Evolutionary conservation across 2,329 filamentous ascomycete genomes (phyloP).

Genomic region (Sporothrix globosa): DNA sequence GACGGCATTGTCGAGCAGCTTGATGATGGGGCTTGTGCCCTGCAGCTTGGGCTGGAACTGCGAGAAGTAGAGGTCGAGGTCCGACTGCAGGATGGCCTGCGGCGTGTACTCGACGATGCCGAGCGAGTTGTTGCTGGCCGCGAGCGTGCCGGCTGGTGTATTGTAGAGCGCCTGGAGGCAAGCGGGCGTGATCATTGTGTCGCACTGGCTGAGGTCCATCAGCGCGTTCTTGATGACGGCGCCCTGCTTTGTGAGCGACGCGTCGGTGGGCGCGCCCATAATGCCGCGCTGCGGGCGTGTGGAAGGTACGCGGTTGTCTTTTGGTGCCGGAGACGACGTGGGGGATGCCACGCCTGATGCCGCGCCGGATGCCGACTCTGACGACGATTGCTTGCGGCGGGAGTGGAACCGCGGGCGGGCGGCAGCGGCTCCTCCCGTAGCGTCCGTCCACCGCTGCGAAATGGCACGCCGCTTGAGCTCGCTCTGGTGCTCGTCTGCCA

Average conservation of each 20-base stretch:
- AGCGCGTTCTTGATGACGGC: slow-evolving; percentile 41
- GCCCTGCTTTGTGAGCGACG: slow-evolving; percentile 43
- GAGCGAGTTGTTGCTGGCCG: slow-evolving; percentile 51
- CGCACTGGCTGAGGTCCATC: slow-evolving; percentile 49
- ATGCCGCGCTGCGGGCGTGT: slow-evolving; percentile 39
- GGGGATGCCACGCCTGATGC: too few species aligned
- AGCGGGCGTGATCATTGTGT: slow-evolving; percentile 58
- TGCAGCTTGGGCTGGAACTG: slow-evolving; percentile 49
- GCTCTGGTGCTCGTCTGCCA: slow-evolving; percentile 37
- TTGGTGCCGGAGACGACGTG: neutral
- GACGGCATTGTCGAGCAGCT: slow-evolving; percentile 44
- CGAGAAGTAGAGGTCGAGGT: slow-evolving; percentile 54
- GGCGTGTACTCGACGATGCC: slow-evolving; percentile 60
- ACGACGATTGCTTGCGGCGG: slow-evolving; percentile 5
- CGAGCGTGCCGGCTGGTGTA: slow-evolving; percentile 47
- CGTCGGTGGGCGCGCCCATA: slow-evolving; percentile 39
- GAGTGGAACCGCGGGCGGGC: slow-evolving; percentile 25
- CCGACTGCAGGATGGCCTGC: slow-evolving; percentile 56
- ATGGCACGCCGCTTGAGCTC: slow-evolving; percentile 40
- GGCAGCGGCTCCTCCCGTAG: neutral
- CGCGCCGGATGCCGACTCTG: too few species aligned
- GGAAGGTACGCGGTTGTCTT: neutral
- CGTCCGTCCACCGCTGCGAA: slow-evolving; percentile 14
- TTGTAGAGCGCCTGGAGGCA: slow-evolving; percentile 57
- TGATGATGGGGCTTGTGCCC: slow-evolving; percentile 46